Evolutionary conservation across 2,329 filamentous ascomycete genomes (phyloP).

Genomic region (Paraphaeosphaeria minitans): DNA sequence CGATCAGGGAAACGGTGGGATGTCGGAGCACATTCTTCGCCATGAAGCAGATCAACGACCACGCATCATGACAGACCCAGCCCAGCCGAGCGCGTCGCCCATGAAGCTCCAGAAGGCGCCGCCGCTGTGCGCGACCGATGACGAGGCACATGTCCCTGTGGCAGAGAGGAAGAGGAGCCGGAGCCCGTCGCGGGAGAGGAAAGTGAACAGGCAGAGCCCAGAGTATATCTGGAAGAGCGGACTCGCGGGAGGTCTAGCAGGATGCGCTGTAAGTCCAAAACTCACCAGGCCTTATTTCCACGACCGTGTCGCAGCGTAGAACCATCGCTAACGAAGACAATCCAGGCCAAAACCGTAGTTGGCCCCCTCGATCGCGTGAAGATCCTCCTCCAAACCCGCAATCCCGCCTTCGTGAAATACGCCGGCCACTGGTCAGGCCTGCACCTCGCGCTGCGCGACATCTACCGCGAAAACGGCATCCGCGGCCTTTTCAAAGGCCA

Average conservation of each 20-base stretch:
- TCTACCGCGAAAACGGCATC: conserved; percentile 75
- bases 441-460: conserved; percentile 79
- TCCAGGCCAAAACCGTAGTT: conserved; percentile 89
- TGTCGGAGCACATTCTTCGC: conserved; percentile 46
- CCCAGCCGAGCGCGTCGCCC: conserved; percentile 28
- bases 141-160: conserved; percentile 55
- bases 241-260: conserved; percentile 85
- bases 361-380: conserved; percentile 97
- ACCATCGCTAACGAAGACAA: conserved; percentile 15
- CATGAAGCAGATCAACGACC: conserved; percentile 41
- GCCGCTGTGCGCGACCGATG: conserved; percentile 57
- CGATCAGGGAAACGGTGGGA: conserved; percentile 30
- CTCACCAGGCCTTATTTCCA: too few relatives aligned
- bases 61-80: conserved; percentile 45
- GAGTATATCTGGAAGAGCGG: conserved; percentile 86
- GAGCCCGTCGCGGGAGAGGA: conserved; percentile 41
- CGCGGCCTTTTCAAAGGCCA: conserved; percentile 88
- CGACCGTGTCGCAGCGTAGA: too few relatives aligned
- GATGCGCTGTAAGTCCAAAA: conserved; percentile 74
- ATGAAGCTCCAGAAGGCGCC: conserved; percentile 35
- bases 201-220: conserved; percentile 71
- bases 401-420: conserved; percentile 93
- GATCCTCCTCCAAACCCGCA: conserved; percentile 96
- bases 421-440: conserved; percentile 87
- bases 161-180: conserved; percentile 12